Evolutionary conservation across 148 eudicot genomes (phyloP), one percentile per base, ranked within the genome.

Genomic region (Vaccinium myrtillus): DNA sequence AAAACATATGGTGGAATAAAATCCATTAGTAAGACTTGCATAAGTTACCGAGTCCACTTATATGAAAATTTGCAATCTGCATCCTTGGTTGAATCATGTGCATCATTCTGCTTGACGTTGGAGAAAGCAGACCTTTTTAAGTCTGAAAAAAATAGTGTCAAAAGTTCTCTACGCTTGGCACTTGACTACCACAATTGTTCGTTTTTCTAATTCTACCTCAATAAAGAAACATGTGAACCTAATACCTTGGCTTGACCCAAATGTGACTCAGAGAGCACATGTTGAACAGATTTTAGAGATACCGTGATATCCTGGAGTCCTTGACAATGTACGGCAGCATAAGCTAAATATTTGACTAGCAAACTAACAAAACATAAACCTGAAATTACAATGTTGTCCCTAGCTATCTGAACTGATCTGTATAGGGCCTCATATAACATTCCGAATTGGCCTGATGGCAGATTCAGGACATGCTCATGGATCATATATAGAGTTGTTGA

Each of bases 371-470:
- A 43, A 43, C 46, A 5, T 43, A 43, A 43, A 43, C 46, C 46
- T 43, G 46, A 43, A 43, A 43, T 43, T 43, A 43, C 46, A 43
- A 43, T 43, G 18, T 27, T 50, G 79, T 76, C 55, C 18, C 59
- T 77, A 23, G 36, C 15, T 50, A 49, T 30, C 25, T 51, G 56
- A 75, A 48, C 54, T 75, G 30, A 27, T 56, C 39, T 6, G 79
- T 7, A 30, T 77, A 49, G 58, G 58, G 58, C 25, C 46, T 6
- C 27, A 18, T 77, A 23, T 77, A 77, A 43, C 53, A 75, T 77
- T 77, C 81, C 49, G 21, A 79, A 79, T 0, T 79, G 81, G 25
- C 81, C 48, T 55, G 48, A 79, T 79, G 9, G 46, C 46, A 43
- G 54, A 58, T 80, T 79, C 53, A 55, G 43, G 50, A 21, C 15